Conservation (phyloP, 495 filamentous ascomycete species). For the Durotheca rogersii region DNA sequence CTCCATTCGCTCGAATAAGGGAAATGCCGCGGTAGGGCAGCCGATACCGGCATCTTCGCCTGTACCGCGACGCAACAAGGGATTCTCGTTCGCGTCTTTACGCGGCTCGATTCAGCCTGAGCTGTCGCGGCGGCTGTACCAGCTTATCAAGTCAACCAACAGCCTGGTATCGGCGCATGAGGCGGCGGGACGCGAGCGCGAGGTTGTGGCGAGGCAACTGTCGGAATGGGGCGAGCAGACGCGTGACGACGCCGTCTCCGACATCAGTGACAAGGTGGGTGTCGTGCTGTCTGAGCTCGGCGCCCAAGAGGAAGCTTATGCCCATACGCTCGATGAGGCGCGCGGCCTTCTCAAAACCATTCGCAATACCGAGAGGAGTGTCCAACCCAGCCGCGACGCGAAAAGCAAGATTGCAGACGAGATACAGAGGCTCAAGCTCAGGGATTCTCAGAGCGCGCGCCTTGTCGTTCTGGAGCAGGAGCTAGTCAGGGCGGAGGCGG, state of each 20-base stretch:
- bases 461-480: constrained; percentile 89
- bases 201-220: constrained; percentile 83
- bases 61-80: constrained; percentile 29
- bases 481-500: constrained; percentile 90
- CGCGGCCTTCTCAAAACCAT: constrained; percentile 82
- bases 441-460: constrained; percentile 76
- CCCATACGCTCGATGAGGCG: constrained; percentile 81
- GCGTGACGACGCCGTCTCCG: constrained; percentile 78
- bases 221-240: constrained; percentile 95
- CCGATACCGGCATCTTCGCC: background rate
- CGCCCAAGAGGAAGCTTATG: constrained; percentile 86
- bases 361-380: constrained; percentile 84
- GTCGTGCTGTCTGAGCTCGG: constrained; percentile 89
- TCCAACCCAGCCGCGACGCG: constrained; percentile 87
- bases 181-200: constrained; percentile 74
- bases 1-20: constrained; percentile 56
- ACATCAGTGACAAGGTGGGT: constrained; percentile 90
- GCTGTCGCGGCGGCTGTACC: constrained; percentile 79
- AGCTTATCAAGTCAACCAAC: constrained; percentile 90
- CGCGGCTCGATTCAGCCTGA: constrained; percentile 81
- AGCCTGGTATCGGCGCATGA: constrained; percentile 79
- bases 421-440: constrained; percentile 82
- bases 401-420: constrained; percentile 85
- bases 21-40: constrained; percentile 48
- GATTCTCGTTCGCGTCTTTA: constrained; percentile 77